These are phyloP conservation scores for Domatiomyces catenatus DNA, from an alignment of 2,329 filamentous ascomycete genomes.

Conservation along the genomic window DNA sequence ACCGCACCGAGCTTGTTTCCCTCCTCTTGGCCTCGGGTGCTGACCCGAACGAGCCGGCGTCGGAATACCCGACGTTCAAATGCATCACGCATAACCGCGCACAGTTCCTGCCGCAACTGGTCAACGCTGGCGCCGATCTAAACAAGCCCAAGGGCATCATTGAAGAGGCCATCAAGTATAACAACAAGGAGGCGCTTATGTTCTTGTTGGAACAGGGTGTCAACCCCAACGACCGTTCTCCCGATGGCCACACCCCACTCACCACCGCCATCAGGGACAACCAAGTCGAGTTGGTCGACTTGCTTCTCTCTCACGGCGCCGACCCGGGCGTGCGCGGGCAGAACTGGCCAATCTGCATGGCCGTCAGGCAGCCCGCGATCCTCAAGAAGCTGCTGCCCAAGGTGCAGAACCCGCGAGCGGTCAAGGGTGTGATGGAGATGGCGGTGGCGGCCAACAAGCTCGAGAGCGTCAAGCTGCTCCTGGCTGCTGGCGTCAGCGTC, in stretches of 20 bases:
- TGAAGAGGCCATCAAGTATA: conserved; percentile 47
- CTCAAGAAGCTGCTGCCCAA: conserved; percentile 43
- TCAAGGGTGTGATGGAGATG: conserved; percentile 53
- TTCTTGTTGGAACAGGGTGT: conserved; percentile 47
- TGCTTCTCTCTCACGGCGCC: conserved; percentile 43
- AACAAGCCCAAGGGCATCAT: conserved; percentile 48
- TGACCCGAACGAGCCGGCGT: conserved; percentile 39
- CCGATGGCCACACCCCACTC: conserved; percentile 45
- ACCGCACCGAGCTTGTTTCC: conserved; percentile 45
- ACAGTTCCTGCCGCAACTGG: conserved; percentile 44
- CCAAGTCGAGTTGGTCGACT: conserved; percentile 43
- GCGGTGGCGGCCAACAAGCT: conserved; percentile 52
- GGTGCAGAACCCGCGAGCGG: conserved; percentile 43
- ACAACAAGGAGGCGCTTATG: conserved; percentile 45
- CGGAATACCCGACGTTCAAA: conserved; percentile 53
- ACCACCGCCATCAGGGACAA: conserved; percentile 52
- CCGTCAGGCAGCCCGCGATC: conserved; percentile 45
- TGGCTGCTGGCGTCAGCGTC: conserved; percentile 49
- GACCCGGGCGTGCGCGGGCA: conserved; percentile 50
- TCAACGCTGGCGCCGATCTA: conserved; percentile 46
- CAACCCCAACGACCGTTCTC: conserved; percentile 43
- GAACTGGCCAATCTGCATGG: conserved; percentile 58
- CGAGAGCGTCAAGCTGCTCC: conserved; percentile 50
- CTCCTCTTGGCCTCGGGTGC: conserved; percentile 41
- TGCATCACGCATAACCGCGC: conserved; percentile 51